These are phyloP conservation scores for Penicillium brevicompactum DNA, from an alignment of 2,329 filamentous ascomycete genomes.

Conservation along the genomic window DNA sequence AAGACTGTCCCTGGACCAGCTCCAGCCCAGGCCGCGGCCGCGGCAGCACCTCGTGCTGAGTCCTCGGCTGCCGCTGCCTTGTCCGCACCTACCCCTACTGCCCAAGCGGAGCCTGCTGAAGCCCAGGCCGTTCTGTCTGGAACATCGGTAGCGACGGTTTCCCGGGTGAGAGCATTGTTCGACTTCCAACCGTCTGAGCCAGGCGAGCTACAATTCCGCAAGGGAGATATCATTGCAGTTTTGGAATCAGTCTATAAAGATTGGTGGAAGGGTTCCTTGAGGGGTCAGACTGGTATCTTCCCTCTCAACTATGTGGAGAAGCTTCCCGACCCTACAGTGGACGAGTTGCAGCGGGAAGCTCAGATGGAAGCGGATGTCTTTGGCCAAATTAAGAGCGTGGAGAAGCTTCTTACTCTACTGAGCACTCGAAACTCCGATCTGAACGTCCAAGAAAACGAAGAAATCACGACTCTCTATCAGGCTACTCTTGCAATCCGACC, in stretches of 20 bases:
- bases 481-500: conserved; percentile 91
- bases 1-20: conserved; percentile 54
- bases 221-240: conserved; percentile 95
- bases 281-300: conserved; percentile 96
- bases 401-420: conserved; percentile 81
- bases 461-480: conserved; percentile 89
- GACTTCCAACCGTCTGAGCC: conserved; percentile 94
- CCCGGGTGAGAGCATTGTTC: conserved; percentile 86
- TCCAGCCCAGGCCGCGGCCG: conserved; percentile 32
- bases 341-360: conserved; percentile 91
- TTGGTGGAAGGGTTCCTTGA: conserved; percentile 96
- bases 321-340: conserved; percentile 86
- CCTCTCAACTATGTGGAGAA: conserved; percentile 99
- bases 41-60: conserved; percentile 32
- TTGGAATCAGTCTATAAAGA: conserved; percentile 98
- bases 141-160: conserved; percentile 94
- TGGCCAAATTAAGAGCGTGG: conserved; percentile 74
- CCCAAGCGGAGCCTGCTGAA: conserved; percentile 44
- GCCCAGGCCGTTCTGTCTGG: conserved; percentile 70
- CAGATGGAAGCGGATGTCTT: conserved; percentile 89
- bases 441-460: conserved; percentile 90
- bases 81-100: conserved; percentile 17
- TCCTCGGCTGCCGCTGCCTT: conserved; percentile 25
- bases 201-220: conserved; percentile 92
- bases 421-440: conserved; percentile 81